Percentiles rank a stretch among this genome's conserved stretches.
These are phyloP conservation scores for Aspergillus neoniger DNA, from an alignment of 2,329 filamentous ascomycete species.

Conservation along the genomic window DNA sequence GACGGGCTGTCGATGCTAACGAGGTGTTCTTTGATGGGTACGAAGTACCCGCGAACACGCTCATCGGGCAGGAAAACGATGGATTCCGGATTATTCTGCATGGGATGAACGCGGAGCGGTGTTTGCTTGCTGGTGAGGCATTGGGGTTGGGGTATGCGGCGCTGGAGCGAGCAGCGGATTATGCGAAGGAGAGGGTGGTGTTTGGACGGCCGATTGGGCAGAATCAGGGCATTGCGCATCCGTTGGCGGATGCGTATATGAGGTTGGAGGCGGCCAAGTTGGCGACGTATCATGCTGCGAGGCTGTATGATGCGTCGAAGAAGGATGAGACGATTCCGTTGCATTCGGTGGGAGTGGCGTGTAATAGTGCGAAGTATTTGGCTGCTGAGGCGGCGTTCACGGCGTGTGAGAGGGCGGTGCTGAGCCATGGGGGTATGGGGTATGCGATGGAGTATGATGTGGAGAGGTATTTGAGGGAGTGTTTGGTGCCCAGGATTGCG, in stretches of 20 bases:
- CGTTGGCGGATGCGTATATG: constrained; percentile 62
- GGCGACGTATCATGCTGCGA: constrained; percentile 62
- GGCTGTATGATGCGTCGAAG: constrained; percentile 57
- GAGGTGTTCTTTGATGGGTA: constrained; percentile 88
- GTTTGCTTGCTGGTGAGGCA: constrained; percentile 75
- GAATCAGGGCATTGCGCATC: constrained; percentile 63
- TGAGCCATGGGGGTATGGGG: constrained; percentile 64
- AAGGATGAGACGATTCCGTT: constrained; percentile 55
- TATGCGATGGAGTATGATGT: constrained; percentile 66
- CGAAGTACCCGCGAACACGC: constrained; percentile 60
- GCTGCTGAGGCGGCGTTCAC: constrained; percentile 63
- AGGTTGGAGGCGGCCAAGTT: constrained; percentile 62
- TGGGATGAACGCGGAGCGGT: constrained; percentile 78
- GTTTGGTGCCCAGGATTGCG: constrained; percentile 61
- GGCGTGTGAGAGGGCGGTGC: constrained; percentile 59
- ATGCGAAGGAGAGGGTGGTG: constrained; percentile 65
- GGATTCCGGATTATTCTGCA: constrained; percentile 79
- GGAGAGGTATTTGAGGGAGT: constrained; percentile 61
- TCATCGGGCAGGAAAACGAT: constrained; percentile 72
- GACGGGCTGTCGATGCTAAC: constrained; percentile 78
- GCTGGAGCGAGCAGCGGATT: constrained; percentile 61
- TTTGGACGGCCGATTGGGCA: constrained; percentile 61
- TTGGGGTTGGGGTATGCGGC: constrained; percentile 77
- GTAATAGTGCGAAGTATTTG: constrained; percentile 69
- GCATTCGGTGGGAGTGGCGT: constrained; percentile 63